These are phyloP conservation scores for Vitis hybrid DNA, from an alignment of 177 flowering plant genomes.

Conservation along the genomic window DNA sequence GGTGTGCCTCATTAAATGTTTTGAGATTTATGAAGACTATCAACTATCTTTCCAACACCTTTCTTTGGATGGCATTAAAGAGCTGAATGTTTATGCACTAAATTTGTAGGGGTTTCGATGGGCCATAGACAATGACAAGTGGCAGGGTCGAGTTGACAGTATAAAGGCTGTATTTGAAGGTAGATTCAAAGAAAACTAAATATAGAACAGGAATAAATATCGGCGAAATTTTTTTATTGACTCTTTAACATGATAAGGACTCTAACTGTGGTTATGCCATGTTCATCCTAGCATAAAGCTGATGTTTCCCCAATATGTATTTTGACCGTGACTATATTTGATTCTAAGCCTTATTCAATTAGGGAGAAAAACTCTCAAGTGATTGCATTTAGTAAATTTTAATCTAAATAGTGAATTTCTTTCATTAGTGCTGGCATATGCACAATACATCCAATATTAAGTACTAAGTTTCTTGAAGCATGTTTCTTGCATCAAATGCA, in stretches of 20 bases:
- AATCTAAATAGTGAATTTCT: conserved; percentile 1
- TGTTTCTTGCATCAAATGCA: neutral
- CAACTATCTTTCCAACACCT: neutral
- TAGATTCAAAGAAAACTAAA: conserved; percentile 11
- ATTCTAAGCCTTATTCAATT: too few species aligned
- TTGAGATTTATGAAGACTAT: too few species aligned
- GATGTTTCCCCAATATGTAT: too few species aligned
- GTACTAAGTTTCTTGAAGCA: neutral
- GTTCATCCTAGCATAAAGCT: too few species aligned
- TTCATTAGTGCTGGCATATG: neutral
- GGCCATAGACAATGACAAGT: conserved; percentile 86
- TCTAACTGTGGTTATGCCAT: too few species aligned
- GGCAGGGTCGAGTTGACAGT: conserved; percentile 92
- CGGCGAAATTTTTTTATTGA: too few species aligned
- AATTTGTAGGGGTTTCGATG: conserved; percentile 79
- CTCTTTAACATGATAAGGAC: too few species aligned
- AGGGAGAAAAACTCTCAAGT: neutral
- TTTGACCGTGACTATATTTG: too few species aligned
- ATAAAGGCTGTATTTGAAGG: conserved; percentile 91
- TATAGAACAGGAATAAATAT: neutral
- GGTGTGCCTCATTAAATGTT: too few species aligned
- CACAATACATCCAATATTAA: neutral
- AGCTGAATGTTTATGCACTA: conserved; percentile 2
- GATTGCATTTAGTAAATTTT: neutral
- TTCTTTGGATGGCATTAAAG: neutral